Evolutionary conservation across 371 early-diverging fungal species (phyloP), one percentile per base, ranked within the genome.

Genomic region (Circinella minor): DNA sequence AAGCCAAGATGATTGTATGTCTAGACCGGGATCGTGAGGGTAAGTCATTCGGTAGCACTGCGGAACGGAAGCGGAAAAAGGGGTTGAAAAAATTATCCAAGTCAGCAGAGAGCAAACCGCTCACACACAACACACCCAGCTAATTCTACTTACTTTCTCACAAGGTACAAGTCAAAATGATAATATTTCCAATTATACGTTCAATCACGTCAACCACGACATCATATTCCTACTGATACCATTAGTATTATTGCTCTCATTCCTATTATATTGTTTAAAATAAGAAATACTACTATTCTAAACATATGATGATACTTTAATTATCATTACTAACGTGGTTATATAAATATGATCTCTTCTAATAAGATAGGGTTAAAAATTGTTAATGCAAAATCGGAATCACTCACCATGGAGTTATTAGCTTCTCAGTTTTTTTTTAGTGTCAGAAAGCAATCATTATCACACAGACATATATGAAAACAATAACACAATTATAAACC

Each of bases 121-220:
- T 27, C 27, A 27, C 27, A 43, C 43, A 39, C 39, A 39, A 39
- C 39, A 43, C 43, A 43, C 43, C 11, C 43, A 43, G 27, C 43
- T 43, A 6, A 43, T 43, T 43, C 43, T 43, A 27, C 27, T 27
- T 27, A 27, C 43, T 3, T 11, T 43, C 43, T 43, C 51, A 51
- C 51, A 51, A 51, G 51, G 51, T 43, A 51, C 51, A 51, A 51
- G 51, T 51, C 51, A 51, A 51, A 51, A 5, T 1, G 27, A 8
- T n/a, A 51, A 51, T 51, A 51, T 51, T 51, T 17, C 51, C 51
- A 51, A 51, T 51, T 51, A 51, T 51, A 51, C 51, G 51, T 51
- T 51, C 51, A 51, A 51, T 51, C 51, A 51, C 51, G 51, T 51
- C 51, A 51, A 51, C 27, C 27, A 27, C 27, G 27, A 27, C 27